These are phyloP conservation scores for Diaporthe nobilis DNA, from an alignment of 2,329 filamentous ascomycete species.

Conservation along the genomic window DNA sequence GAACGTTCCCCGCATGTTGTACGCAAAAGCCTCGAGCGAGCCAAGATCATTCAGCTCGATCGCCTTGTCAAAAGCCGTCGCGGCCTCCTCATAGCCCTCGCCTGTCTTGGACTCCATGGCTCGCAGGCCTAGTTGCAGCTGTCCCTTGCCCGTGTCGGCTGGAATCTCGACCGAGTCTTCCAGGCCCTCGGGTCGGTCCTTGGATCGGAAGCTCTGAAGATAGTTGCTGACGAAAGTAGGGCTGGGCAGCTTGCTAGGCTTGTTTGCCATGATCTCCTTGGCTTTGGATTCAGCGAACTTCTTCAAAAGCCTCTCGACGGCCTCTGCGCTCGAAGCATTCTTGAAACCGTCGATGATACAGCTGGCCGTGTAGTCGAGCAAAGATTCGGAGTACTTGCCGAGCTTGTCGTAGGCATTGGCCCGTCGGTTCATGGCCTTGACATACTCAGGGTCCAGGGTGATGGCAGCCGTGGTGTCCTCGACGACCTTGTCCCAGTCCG, in stretches of 20 bases:
- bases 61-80: conserved; percentile 88
- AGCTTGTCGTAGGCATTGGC: conserved; percentile 97
- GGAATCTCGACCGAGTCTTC: conserved; percentile 85
- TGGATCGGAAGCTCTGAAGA: conserved; percentile 95
- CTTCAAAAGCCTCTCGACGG: conserved; percentile 94
- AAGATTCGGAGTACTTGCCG: conserved; percentile 90
- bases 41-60: conserved; percentile 85
- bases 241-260: conserved; percentile 89
- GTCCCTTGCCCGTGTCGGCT: conserved; percentile 84
- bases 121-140: conserved; percentile 86
- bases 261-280: conserved; percentile 88
- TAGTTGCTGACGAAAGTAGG: conserved; percentile 99
- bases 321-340: conserved; percentile 88
- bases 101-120: conserved; percentile 88
- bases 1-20: conserved; percentile 98
- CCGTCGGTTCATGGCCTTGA: conserved; percentile 97
- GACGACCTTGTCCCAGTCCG: conserved; percentile 95
- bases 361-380: conserved; percentile 97
- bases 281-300: conserved; percentile 97
- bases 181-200: conserved; percentile 83
- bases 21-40: conserved; percentile 88
- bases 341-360: conserved; percentile 99
- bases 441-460: conserved; percentile 92
- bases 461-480: conserved; percentile 97
- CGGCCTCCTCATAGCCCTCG: conserved; percentile 92